phyloP scores from a whole-genome alignment of 768 basidiomycete species.

The Xerocomellus amylosporus region DNA sequence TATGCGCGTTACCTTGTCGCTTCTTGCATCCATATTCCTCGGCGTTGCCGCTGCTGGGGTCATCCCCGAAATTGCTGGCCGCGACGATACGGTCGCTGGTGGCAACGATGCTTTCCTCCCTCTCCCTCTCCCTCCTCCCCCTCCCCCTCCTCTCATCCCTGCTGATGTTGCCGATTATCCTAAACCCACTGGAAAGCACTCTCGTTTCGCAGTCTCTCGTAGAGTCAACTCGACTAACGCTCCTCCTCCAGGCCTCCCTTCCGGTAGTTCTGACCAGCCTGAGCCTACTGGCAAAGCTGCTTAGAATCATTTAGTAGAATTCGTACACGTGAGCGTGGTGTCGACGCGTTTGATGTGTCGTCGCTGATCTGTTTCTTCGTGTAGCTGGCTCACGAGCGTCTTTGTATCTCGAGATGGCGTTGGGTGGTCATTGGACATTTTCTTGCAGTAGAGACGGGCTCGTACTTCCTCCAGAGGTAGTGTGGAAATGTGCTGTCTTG shows the following conservation, averaged over 20 bases:
- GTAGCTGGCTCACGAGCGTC: not conserved
- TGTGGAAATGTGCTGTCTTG: not conserved
- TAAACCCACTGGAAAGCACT: not conserved
- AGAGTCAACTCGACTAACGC: not conserved
- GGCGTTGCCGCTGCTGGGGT: not conserved
- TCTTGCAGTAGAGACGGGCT: not conserved
- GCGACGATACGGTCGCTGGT: not conserved
- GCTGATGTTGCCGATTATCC: not conserved
- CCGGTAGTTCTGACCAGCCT: no score
- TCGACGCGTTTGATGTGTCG: not conserved
- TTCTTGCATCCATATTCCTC: slow-evolving; percentile 1
- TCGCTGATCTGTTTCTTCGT: not conserved
- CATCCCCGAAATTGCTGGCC: not conserved
- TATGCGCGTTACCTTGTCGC: slow-evolving; percentile 5
- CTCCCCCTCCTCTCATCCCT: no score
- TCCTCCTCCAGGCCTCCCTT: not conserved
- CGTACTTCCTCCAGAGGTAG: not conserved
- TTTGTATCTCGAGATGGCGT: not conserved
- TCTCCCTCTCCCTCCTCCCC: no score
- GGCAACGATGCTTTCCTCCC: no score
- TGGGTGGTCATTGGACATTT: not conserved
- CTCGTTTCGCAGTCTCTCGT: not conserved
- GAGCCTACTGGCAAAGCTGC: not conserved
- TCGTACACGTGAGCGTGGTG: not conserved
- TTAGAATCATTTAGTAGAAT: not conserved